phyloP scores from a whole-genome alignment of 2,329 filamentous ascomycete species.

The Cladorrhinum sp. region DNA sequence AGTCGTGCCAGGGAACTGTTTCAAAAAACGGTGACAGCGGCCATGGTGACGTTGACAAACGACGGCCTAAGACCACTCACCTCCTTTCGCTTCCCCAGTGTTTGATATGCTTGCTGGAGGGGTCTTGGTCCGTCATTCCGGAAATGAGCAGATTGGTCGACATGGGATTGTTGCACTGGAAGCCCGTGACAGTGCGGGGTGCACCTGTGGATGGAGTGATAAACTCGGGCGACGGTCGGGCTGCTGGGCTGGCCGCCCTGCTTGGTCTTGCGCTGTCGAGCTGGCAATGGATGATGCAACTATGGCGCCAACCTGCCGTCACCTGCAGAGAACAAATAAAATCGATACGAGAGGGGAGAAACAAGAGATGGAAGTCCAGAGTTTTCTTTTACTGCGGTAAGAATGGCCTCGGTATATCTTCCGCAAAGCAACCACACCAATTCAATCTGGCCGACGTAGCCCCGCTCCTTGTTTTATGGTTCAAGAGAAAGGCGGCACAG shows the following conservation, averaged over 20 bases:
- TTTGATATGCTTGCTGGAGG: constrained; percentile 6
- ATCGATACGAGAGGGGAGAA: neutral
- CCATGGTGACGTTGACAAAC: neutral
- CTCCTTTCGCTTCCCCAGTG: neutral
- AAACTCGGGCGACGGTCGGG: constrained; percentile 20
- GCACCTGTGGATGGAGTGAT: neutral
- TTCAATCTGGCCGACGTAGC: constrained; percentile 18
- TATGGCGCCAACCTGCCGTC: constrained; percentile 19
- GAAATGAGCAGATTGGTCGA: constrained; percentile 17
- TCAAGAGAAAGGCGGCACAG: neutral
- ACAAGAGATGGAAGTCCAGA: neutral
- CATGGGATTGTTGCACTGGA: constrained; percentile 15
- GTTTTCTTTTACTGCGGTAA: neutral
- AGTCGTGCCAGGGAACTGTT: constrained; percentile 13
- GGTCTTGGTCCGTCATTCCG: constrained; percentile 24
- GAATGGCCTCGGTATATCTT: neutral
- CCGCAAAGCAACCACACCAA: neutral
- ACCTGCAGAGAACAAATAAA: neutral
- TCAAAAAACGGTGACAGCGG: constrained; percentile 12
- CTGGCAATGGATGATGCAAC: constrained; percentile 22
- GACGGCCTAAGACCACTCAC: neutral
- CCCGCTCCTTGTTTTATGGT: constrained; percentile 2
- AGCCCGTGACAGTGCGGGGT: constrained; percentile 10
- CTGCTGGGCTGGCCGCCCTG: neutral
- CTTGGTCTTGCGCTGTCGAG: neutral